Percentiles rank a stretch among this genome's conserved stretches.
Evolutionary conservation across 805 yeast genomes (phyloP).

Genomic region (Saturnispora quitensis): DNA sequence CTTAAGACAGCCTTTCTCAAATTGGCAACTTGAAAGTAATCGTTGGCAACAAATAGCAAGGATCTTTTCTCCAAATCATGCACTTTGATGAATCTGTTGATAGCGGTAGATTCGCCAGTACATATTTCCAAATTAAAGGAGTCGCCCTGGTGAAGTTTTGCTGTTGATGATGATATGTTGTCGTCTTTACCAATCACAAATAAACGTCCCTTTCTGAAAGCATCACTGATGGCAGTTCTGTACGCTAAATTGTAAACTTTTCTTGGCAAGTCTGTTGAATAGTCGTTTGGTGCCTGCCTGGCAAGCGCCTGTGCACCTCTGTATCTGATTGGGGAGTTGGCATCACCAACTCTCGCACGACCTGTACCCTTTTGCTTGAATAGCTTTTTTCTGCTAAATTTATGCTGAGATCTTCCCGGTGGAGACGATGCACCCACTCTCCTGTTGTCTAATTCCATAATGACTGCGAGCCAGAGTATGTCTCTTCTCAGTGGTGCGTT

Average conservation of each 20-base stretch:
- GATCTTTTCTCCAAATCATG: conserved; percentile 44
- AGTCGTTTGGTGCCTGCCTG: conserved; percentile 83
- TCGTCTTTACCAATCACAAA: conserved; percentile 53
- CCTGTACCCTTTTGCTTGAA: conserved; percentile 92
- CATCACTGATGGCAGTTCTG: conserved; percentile 73
- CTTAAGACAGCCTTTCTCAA: conserved; percentile 49
- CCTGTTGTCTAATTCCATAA: conserved; percentile 79
- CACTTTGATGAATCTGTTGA: conserved; percentile 31
- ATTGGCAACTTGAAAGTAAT: conserved; percentile 35
- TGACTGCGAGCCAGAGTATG: conserved; percentile 87
- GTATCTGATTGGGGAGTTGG: conserved; percentile 84
- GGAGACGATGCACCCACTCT: conserved; percentile 88
- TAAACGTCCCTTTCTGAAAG: conserved; percentile 66
- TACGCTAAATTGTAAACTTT: conserved; percentile 70
- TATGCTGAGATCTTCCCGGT: conserved; percentile 78
- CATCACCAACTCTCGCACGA: conserved; percentile 92
- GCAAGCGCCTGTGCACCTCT: conserved; percentile 89
- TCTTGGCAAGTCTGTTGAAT: conserved; percentile 65
- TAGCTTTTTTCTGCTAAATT: conserved; percentile 74
- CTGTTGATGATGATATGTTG: conserved; percentile 1
- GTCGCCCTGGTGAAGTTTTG: conserved; percentile 20
- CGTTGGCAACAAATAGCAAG: conserved; percentile 60
- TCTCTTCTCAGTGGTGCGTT: conserved; percentile 81
- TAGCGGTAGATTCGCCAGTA: conserved; percentile 25
- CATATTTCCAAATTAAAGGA: conserved; percentile 21